Evolutionary conservation across 495 filamentous ascomycete genomes (phyloP), one percentile per base, ranked within the genome.

Genomic region (Aspergillus conjunctus): DNA sequence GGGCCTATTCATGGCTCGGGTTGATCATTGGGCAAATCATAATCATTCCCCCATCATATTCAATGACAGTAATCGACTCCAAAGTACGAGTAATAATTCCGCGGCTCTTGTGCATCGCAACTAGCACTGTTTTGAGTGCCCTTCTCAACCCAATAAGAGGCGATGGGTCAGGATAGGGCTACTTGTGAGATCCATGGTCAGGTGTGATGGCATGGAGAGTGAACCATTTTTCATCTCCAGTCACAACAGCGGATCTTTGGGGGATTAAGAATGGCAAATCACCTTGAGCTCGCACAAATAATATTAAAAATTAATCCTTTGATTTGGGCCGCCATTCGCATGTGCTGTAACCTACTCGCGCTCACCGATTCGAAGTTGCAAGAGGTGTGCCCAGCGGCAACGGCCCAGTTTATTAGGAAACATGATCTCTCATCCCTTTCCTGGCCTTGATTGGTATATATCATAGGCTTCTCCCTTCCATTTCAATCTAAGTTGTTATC

Each of bases 341-440:
- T 60, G 46, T 56, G 52, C 55, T 61, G 44, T 54, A 34, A 44
- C 59, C 60, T 56, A 22, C 44, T 60, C 48, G 54, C 45, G 32
- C 54, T 31, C 41, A 53, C 39, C 55, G 58, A 50, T 53, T 50
- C 26, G 32, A 34, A 54, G 45, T 44, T 15, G 39, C 49, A 46
- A 45, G 34, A 52, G 30, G 51, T 12, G 44, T 62, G 57, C 60
- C 66, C 53, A 65, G 62, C 54, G 51, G 61, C 53, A 50, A 62
- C 55, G 63, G 54, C 54, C 60, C 59, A 43, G 53, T 63, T 55
- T 54, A 61, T 59, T 56, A 59, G 60, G 58, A 48, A 50, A 54
- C 51, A 52, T 56, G 21, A n/a, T n/a, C n/a, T n/a, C 52, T 51
- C 51, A 68, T 61, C 66, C 66, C 66, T 66, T 68, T 65, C 60